Conservation (phyloP, 306 rosid genomes). For the Cyamopsis tetragonoloba region DNA sequence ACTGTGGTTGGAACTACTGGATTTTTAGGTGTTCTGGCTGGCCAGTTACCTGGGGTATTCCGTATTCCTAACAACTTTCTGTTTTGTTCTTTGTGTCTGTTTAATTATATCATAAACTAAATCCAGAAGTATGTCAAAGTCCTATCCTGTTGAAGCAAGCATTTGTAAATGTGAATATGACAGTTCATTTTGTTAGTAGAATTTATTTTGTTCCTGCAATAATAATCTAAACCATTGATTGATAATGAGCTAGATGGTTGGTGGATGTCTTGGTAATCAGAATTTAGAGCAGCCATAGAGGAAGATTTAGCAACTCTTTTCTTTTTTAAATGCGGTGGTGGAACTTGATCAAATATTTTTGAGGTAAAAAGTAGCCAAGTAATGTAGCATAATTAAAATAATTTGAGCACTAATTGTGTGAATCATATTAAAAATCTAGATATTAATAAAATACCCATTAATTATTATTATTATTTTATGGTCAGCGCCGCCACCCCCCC, state of each 20-base stretch:
- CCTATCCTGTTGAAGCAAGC: background rate
- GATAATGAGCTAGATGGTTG: background rate
- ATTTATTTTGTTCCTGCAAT: background rate
- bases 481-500: too few species aligned
- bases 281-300: background rate
- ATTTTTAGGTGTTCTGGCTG: slow-evolving; percentile 74
- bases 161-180: background rate
- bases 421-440: too few species aligned
- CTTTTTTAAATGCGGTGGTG: background rate
- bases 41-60: slow-evolving; percentile 97
- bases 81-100: slow-evolving; percentile 23
- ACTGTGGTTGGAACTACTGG: slow-evolving; percentile 96
- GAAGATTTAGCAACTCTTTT: slow-evolving; percentile 1
- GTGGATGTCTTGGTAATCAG: background rate
- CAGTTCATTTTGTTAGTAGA: background rate
- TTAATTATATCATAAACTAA: background rate
- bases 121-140: slow-evolving; percentile 8
- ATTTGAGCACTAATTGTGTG: too few species aligned
- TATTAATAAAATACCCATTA: too few species aligned
- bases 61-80: slow-evolving; percentile 38
- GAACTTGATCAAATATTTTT: too few species aligned
- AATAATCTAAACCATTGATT: slow-evolving; percentile 1
- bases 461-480: too few species aligned
- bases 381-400: too few species aligned
- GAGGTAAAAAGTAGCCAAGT: too few species aligned